Percentiles rank a stretch among this genome's conserved stretches.
These are phyloP conservation scores for Pisolithus albus DNA, from an alignment of 768 basidiomycete genomes.

Conservation along the genomic window DNA sequence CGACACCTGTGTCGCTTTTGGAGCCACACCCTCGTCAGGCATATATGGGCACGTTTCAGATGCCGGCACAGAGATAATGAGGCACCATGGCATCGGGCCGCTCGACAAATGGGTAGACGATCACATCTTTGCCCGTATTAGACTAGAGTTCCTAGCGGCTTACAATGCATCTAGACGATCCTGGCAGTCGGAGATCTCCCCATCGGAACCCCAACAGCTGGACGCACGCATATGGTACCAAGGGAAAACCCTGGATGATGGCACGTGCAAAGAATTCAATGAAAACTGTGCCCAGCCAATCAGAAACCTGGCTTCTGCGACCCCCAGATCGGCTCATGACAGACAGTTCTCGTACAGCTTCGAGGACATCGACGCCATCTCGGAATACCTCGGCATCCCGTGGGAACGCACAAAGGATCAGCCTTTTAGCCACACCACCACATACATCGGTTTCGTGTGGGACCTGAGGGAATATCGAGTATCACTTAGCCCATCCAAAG, in stretches of 20 bases:
- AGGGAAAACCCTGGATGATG: conserved; percentile 15
- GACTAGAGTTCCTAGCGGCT: conserved; percentile 10
- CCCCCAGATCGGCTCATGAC: conserved; percentile 18
- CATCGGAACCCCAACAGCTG: neutral
- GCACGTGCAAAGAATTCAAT: conserved; percentile 23
- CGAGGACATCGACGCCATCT: conserved; percentile 32
- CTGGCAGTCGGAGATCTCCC: conserved; percentile 1
- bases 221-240: conserved; percentile 20
- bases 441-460: conserved; percentile 31
- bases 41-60: conserved; percentile 5
- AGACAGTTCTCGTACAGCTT: conserved; percentile 14
- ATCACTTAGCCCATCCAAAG: conserved; percentile 17
- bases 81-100: conserved; percentile 16
- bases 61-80: conserved; percentile 20
- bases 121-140: conserved; percentile 22
- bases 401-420: conserved; percentile 27
- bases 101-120: conserved; percentile 22
- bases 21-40: too few species aligned
- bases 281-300: conserved; percentile 22
- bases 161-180: conserved; percentile 19
- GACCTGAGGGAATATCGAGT: conserved; percentile 17
- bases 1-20: too few species aligned
- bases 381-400: conserved; percentile 22
- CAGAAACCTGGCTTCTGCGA: conserved; percentile 15
- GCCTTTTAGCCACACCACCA: conserved; percentile 13